Evolutionary conservation across 2,329 filamentous ascomycete genomes (phyloP).

Genomic region (Onygenales sp.): DNA sequence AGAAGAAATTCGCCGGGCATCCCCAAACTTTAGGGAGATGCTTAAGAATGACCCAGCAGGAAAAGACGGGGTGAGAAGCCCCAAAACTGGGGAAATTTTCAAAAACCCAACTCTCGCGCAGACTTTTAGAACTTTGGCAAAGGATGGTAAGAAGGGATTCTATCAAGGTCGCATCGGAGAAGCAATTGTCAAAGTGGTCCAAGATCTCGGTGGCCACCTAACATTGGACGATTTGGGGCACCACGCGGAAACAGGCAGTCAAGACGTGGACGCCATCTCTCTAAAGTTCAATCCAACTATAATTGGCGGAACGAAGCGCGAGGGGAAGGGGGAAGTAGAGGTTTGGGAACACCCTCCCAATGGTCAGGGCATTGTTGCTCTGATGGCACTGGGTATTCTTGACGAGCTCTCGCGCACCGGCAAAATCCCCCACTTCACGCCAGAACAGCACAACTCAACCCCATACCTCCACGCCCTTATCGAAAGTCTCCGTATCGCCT

Average conservation of each 20-base stretch:
- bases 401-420: slow-evolving; percentile 71
- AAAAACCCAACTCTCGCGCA: slow-evolving; percentile 71
- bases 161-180: slow-evolving; percentile 78
- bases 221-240: slow-evolving; percentile 70
- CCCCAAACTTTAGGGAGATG: slow-evolving; percentile 80
- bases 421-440: slow-evolving; percentile 61
- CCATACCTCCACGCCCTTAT: slow-evolving; percentile 78
- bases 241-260: slow-evolving; percentile 63
- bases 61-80: slow-evolving; percentile 61
- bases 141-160: slow-evolving; percentile 80
- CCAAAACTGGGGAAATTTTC: slow-evolving; percentile 76
- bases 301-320: slow-evolving; percentile 38
- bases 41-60: slow-evolving; percentile 66
- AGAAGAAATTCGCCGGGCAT: slow-evolving; percentile 55
- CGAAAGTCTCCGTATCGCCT: slow-evolving; percentile 78
- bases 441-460: slow-evolving; percentile 69
- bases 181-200: slow-evolving; percentile 67
- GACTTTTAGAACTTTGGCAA: slow-evolving; percentile 70
- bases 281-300: slow-evolving; percentile 65
- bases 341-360: slow-evolving; percentile 97
- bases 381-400: slow-evolving; percentile 89
- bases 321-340: slow-evolving; percentile 50
- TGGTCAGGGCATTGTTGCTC: slow-evolving; percentile 86
- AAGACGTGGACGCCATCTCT: slow-evolving; percentile 77
- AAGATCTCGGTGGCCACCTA: slow-evolving; percentile 66